Evolutionary conservation across 345 rosid genomes (phyloP).

Genomic region (Salix brachista): DNA sequence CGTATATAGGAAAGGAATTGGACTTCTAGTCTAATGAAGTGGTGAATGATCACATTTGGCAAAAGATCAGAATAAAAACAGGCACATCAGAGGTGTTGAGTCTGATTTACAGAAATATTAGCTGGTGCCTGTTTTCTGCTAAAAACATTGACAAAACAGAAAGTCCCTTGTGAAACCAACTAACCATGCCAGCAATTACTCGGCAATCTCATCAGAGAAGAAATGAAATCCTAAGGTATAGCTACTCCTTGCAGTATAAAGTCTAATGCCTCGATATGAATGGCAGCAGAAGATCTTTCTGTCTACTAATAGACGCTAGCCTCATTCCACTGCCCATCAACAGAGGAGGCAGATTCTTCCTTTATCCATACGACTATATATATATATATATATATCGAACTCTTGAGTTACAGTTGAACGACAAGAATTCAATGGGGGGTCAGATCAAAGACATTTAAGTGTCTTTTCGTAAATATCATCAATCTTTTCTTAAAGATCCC

Average conservation of each 20-base stretch:
- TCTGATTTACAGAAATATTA: background rate
- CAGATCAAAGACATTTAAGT: constrained; percentile 17
- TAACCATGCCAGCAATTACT: background rate
- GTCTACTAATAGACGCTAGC: background rate
- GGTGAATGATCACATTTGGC: background rate
- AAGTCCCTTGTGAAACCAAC: background rate
- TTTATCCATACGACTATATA: background rate
- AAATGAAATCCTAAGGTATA: background rate
- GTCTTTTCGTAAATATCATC: constrained; percentile 9
- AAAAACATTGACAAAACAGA: background rate
- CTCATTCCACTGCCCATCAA: background rate
- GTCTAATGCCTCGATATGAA: background rate
- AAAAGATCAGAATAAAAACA: background rate
- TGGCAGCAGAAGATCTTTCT: background rate
- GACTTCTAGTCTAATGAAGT: background rate
- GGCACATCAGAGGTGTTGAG: no score
- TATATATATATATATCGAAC: background rate
- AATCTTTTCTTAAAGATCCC: constrained; percentile 20
- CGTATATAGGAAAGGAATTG: background rate
- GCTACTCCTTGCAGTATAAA: background rate
- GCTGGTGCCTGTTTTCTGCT: background rate
- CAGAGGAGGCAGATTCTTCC: background rate
- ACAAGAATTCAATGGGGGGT: constrained; percentile 48
- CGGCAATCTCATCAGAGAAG: background rate
- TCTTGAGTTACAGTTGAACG: constrained; percentile 11